Percentiles rank a stretch among this genome's conserved stretches.
phyloP scores from a whole-genome alignment of 1,284 basidiomycete genomes.

The Rhodotorula sp. region DNA sequence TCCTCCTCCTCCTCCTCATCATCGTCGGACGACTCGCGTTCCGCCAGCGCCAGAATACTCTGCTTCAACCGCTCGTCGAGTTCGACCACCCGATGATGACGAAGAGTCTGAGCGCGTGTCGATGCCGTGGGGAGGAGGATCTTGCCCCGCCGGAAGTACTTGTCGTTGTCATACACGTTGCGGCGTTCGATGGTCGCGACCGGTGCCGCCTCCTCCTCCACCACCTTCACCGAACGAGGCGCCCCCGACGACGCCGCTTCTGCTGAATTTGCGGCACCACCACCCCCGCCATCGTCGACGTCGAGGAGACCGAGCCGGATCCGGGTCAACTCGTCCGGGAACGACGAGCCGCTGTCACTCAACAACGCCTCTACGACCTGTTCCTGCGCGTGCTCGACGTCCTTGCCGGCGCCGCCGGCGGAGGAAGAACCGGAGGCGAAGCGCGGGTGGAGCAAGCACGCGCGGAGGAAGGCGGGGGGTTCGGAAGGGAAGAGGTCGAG shows the following conservation, averaged over 20 bases:
- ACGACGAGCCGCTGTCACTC: conserved; percentile 57
- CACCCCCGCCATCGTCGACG: too few relatives aligned
- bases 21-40: conserved; percentile 62
- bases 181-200: conserved; percentile 49
- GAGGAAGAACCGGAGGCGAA: conserved; percentile 40
- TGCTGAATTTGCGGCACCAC: too few relatives aligned
- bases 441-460: conserved; percentile 57
- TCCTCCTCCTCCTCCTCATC: conserved; percentile 57
- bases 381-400: conserved; percentile 48
- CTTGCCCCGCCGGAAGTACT: conserved; percentile 8
- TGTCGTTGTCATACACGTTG: conserved; percentile 66
- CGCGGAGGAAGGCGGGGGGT: conserved; percentile 58
- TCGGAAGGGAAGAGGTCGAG: conserved; percentile 68
- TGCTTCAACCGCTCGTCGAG: conserved; percentile 32
- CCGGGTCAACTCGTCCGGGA: conserved; percentile 51
- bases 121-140: not conserved
- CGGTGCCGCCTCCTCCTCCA: too few relatives aligned
- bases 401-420: not conserved
- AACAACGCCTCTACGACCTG: conserved; percentile 65
- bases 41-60: conserved; percentile 64
- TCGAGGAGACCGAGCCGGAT: not conserved
- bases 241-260: not conserved
- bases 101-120: too few relatives aligned
- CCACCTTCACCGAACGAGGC: too few relatives aligned
- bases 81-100: not conserved